Percentiles rank a stretch among this genome's conserved stretches.
These are phyloP conservation scores for Yarrowia phangngaensis DNA, from an alignment of 805 yeast species.

Conservation along the genomic window DNA sequence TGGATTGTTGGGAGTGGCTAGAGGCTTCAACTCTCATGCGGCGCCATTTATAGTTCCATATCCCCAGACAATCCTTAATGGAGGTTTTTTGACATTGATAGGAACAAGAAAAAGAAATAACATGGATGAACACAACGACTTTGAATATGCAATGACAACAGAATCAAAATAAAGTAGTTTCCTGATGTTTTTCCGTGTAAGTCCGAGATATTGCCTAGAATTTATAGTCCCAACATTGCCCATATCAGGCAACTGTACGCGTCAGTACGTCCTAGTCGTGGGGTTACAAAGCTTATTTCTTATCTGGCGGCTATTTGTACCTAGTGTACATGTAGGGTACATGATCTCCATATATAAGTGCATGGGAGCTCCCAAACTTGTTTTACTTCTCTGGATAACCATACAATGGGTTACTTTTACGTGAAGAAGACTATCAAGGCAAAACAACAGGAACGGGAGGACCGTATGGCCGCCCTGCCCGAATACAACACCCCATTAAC, in stretches of 20 bases:
- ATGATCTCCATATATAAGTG: conserved; percentile 6
- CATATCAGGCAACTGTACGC: conserved; percentile 14
- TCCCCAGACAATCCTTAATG: too few relatives aligned
- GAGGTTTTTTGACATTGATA: too few relatives aligned
- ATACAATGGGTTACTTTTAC: conserved; percentile 27
- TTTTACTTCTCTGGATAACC: conserved; percentile 2
- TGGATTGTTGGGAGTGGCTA: too few relatives aligned
- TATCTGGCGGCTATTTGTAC: conserved; percentile 25
- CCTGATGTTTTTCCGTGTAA: too few relatives aligned
- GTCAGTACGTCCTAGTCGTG: conserved; percentile 9
- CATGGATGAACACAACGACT: too few relatives aligned
- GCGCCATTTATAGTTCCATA: too few relatives aligned
- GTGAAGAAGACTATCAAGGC: conserved; percentile 31
- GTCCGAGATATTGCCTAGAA: neutral
- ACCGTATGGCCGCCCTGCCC: conserved; percentile 39
- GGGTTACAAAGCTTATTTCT: conserved; percentile 24
- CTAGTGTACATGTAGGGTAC: conserved; percentile 1
- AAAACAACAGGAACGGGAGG: conserved; percentile 40
- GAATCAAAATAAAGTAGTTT: too few relatives aligned
- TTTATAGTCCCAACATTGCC: neutral
- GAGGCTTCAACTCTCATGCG: too few relatives aligned
- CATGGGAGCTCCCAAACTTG: neutral
- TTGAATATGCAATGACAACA: too few relatives aligned
- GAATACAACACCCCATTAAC: conserved; percentile 44
- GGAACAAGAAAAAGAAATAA: too few relatives aligned